Base-by-base conservation (phyloP, 2,329 filamentous ascomycete genomes). In the Beauveria medogensis region DNA sequence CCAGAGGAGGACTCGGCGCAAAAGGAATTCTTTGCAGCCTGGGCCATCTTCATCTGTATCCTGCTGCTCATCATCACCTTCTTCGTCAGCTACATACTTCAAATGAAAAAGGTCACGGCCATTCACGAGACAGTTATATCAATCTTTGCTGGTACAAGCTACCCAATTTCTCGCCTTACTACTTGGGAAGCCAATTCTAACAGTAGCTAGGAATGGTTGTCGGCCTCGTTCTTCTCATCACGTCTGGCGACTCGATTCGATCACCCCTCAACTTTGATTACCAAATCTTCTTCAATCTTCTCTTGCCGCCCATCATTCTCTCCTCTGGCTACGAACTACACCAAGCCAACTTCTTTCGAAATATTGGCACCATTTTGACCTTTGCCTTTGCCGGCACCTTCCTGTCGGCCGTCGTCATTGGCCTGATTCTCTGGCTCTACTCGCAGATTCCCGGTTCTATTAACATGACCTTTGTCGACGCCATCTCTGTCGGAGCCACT, bases 271-370 rank as follows among this genome's bases (percentile, higher is more conserved):
- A 89, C 75, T 99, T 99, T 80, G 90, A 97, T 78, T 97, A 97
- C 73, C 92, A 97, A 72, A 96, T 97, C 80, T 99, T 99, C 81
- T 99, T 99, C 82, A 99, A 99, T 75, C 84, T 99, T 51, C 85
- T 99, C 14, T 89, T 99, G n/a, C 94, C 94, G 43, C 94, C 94
- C 61, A 99, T 99, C 72, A 99, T 99, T 72, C 82, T 99, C 30
- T 93, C 92, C 18, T 97, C 93, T 18, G 94, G 94, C 59, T 99
- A 97, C 77, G 94, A 99, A 75, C 77, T 99, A 63, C 94, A 99
- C 74, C 94, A 99, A 77, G 92, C 91, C 68, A 99, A 99, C 78
- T 99, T 99, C 82, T 99, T 99, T 77, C 89, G 93, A 66, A 96
- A 99, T 70, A 96, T 97, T 64, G 93, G 94, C 64, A 95, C 91